Evolutionary conservation across 176 grass and related monocot genomes (phyloP), one percentile per base, ranked within the genome.

Genomic region (Phoenix dactylifera): DNA sequence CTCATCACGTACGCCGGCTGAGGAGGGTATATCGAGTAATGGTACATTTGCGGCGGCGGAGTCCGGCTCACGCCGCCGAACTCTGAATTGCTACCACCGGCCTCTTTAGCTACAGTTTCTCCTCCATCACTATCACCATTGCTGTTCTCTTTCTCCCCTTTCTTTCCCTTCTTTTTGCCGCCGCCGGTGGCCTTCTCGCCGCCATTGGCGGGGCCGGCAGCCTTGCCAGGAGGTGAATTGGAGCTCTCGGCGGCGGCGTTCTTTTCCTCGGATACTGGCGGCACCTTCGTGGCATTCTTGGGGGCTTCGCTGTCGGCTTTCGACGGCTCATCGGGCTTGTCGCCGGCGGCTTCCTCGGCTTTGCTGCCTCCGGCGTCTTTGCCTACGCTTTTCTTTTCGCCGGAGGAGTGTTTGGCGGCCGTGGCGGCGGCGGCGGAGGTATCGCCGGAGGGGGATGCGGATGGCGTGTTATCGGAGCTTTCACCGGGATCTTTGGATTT

Each of bases 41-140:
- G 54, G 70, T 53, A 52, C 0, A 52, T 57, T 76, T 39, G 48
- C 71, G 82, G 68, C 76, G 24, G 63, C 80, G 59, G 72, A 72
- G 53, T 30, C 28, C 5, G 72, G 75, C 76, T 14, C 62, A 76
- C 49, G 79, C 79, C 5, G 67, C 56, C 44, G 82, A 48, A 62
- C 62, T 9, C 26, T 57, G 55, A 7, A 4, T 23, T 15, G 24
- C 15, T 29, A 56, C 71, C 62, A 29, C 72, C 6, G 2, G 7
- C 19, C 52, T 10, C 52, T 12, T 44, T 44, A 44, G 6, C 16
- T 6, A 20, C 52, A 3, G 52, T 7, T 17, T 17, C 52, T 17
- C 52, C 52, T 6, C 19, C 19, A 3, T 6, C 51, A 71, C 65
- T 70, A 84, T 77, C 10, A 15, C 7, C 22, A 16, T 24, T 50